phyloP scores from a whole-genome alignment of 441 rosid genomes.

The Erysimum pusillum region DNA sequence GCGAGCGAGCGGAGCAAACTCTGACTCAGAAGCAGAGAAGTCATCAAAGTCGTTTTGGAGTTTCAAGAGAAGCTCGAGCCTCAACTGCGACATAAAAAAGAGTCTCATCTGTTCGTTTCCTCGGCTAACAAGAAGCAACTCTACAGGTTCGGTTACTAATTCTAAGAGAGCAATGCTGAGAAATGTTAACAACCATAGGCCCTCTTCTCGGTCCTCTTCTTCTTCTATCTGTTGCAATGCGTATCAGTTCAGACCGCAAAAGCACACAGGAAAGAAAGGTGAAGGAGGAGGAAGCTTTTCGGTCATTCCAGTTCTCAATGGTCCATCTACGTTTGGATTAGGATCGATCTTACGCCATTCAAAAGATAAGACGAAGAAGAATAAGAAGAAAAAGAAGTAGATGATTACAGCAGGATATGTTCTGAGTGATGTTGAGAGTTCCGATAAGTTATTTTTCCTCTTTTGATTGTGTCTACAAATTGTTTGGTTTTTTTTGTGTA shows the following conservation, averaged over 20 bases:
- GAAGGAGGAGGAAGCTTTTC: constrained; percentile 53
- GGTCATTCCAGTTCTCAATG: constrained; percentile 56
- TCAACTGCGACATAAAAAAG: constrained; percentile 61
- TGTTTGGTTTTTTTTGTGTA: background rate
- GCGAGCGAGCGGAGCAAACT: constrained; percentile 40
- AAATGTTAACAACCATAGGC: constrained; percentile 47
- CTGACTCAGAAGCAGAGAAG: constrained; percentile 54
- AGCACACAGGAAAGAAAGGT: constrained; percentile 53
- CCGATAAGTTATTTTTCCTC: background rate
- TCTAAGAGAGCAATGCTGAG: constrained; percentile 49
- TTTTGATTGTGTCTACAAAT: constrained; percentile 31
- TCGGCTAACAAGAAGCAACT: constrained; percentile 69
- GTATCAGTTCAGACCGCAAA: constrained; percentile 56
- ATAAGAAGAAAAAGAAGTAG: constrained; percentile 43
- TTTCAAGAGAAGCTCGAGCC: constrained; percentile 77
- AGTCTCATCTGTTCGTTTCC: constrained; percentile 67
- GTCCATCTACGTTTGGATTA: constrained; percentile 39
- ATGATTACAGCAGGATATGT: background rate
- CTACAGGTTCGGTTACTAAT: constrained; percentile 65
- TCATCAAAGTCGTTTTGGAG: constrained; percentile 74
- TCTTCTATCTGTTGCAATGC: constrained; percentile 44
- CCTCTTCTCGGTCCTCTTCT: constrained; percentile 33
- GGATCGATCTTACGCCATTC: constrained; percentile 43
- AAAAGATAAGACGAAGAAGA: constrained; percentile 39
- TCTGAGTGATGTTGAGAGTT: constrained; percentile 1